phyloP scores from a whole-genome alignment of 345 rosid genomes.

The Cardamine chenopodiifolia region DNA sequence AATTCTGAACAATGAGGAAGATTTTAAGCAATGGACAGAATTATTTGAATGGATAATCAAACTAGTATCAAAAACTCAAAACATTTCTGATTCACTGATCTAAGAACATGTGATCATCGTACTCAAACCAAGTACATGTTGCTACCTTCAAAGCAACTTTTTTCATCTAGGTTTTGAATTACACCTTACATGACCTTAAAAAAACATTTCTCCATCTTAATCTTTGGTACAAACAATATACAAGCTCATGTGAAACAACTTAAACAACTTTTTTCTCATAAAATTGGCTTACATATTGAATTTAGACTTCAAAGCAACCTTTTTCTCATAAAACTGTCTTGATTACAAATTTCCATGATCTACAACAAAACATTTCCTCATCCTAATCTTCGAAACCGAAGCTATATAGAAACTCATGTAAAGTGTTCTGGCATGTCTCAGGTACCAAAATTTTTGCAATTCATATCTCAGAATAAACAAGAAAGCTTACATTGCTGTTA shows the following conservation, averaged over 20 bases:
- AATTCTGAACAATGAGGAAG: background rate
- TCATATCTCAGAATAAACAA: conserved; percentile 17
- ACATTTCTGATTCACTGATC: background rate
- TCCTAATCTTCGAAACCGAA: background rate
- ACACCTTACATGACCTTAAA: background rate
- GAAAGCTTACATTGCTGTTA: conserved; percentile 25
- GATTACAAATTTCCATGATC: background rate
- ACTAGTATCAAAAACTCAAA: background rate
- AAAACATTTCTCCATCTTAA: background rate
- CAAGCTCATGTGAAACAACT: too few relatives aligned
- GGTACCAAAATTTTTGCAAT: background rate
- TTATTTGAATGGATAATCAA: too few relatives aligned
- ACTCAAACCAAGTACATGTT: background rate
- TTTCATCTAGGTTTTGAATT: background rate
- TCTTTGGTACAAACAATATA: too few relatives aligned
- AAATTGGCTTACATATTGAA: background rate
- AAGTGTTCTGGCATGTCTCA: background rate
- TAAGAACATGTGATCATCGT: background rate
- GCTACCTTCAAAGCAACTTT: too few relatives aligned
- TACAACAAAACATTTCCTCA: background rate
- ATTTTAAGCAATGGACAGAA: too few relatives aligned
- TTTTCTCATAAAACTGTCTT: background rate
- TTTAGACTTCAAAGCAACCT: background rate
- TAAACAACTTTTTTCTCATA: background rate
- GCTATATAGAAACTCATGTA: background rate